Evolutionary conservation across 2,329 filamentous ascomycete species (phyloP).

Genomic region (Fusarium odoratissimum): DNA sequence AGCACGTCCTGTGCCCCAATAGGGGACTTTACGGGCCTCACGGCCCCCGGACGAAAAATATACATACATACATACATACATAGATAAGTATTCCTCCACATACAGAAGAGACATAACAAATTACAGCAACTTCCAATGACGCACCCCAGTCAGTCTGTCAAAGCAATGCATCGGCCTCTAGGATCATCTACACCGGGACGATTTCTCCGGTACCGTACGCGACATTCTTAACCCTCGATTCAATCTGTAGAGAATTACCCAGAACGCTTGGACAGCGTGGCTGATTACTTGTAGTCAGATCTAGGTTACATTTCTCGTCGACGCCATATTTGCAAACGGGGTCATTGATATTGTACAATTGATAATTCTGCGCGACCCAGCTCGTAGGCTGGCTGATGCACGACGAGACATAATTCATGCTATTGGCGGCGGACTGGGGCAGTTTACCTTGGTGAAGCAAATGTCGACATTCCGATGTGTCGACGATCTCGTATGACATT

Average conservation of each 20-base stretch:
- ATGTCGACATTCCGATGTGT: constrained; percentile 57
- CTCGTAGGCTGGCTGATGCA: constrained; percentile 56
- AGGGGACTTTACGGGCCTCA: no score
- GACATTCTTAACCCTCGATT: constrained; percentile 60
- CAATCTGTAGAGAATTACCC: constrained; percentile 44
- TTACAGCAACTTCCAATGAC: not conserved
- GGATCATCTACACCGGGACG: constrained; percentile 43
- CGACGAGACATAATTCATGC: constrained; percentile 62
- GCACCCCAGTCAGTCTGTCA: not conserved
- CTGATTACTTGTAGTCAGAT: constrained; percentile 61
- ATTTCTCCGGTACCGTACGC: constrained; percentile 55
- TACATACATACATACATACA: no score
- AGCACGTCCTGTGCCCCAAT: no score
- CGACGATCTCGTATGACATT: constrained; percentile 56
- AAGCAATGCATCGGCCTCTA: not conserved
- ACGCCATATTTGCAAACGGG: constrained; percentile 59
- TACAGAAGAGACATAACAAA: no score
- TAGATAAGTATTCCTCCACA: not conserved
- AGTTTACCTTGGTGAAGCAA: constrained; percentile 62
- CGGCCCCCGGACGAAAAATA: no score
- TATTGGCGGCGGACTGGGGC: constrained; percentile 64
- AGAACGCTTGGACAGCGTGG: constrained; percentile 58
- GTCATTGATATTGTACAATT: constrained; percentile 63
- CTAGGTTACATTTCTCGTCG: constrained; percentile 60
- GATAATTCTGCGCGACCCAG: constrained; percentile 62